Evolutionary conservation across 2,329 filamentous ascomycete genomes (phyloP).

Genomic region (Plenodomus biglobosus): DNA sequence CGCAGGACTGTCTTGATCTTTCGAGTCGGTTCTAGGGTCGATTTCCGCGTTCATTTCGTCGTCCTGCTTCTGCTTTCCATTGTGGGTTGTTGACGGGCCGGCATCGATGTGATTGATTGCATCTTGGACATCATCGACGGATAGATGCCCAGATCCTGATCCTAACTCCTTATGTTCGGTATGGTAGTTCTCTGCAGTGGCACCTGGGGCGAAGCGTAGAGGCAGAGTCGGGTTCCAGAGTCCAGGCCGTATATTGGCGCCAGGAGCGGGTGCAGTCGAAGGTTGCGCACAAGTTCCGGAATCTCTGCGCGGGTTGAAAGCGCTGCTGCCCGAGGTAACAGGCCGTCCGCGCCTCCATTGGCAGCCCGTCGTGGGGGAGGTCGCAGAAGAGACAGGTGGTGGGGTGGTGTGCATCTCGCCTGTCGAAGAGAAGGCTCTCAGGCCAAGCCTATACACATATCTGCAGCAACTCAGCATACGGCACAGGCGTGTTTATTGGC

Average conservation of each 20-base stretch:
- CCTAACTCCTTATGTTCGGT: neutral
- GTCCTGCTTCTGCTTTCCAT: too few relatives aligned
- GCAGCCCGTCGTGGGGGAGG: slow-evolving; percentile 7
- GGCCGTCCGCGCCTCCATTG: slow-evolving; percentile 26
- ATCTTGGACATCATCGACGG: neutral
- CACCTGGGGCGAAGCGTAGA: slow-evolving; percentile 13
- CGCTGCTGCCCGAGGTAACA: slow-evolving; percentile 7
- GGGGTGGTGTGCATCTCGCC: slow-evolving; percentile 10
- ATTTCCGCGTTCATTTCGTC: too few relatives aligned
- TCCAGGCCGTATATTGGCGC: neutral
- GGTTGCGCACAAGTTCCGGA: neutral
- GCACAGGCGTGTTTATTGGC: neutral
- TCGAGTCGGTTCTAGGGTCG: too few relatives aligned
- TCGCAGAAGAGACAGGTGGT: slow-evolving; percentile 3
- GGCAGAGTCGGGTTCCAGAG: slow-evolving; percentile 7
- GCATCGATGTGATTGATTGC: neutral
- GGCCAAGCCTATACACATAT: neutral
- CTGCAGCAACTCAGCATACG: slow-evolving; percentile 3
- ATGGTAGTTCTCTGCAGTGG: neutral
- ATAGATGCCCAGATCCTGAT: neutral
- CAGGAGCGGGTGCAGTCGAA: neutral
- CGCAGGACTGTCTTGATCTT: too few relatives aligned
- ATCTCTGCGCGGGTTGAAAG: neutral
- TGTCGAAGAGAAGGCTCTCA: neutral
- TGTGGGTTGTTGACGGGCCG: neutral